Evolutionary conservation across 2,329 filamentous ascomycete genomes (phyloP), one percentile per base, ranked within the genome.

Genomic region (Sclerotinia glacialis): DNA sequence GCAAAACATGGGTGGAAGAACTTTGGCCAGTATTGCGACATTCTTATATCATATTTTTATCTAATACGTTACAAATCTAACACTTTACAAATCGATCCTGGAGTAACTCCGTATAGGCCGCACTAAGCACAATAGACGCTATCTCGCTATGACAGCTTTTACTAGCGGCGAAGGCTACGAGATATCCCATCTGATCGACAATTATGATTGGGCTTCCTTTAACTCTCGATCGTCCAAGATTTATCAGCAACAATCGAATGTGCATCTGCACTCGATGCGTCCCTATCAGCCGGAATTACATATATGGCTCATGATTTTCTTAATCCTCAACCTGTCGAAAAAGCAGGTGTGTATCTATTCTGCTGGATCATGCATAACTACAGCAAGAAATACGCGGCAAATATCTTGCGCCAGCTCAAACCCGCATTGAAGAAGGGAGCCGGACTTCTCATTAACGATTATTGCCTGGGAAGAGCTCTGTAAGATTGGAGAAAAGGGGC

Each of bases 291-390:
- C 21, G 74, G 82, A 18, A 78, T 85, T 50, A 73, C 72, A 23
- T 76, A 84, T 67, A 70, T 73, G 61, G 68, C 67, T 3, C 85
- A 89, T 72, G 82, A 87, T 71, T 86, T 89, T 73, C 86, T 87
- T 73, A 78, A 78, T 7, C 80, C 82, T 61, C 86, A 89, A 74
- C 79, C 81, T 0, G 78, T 84, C 18, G 77, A 81, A 58, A 80
- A 74, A 4, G 86, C 84, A 0, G 85, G 86, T 71, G 78, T 86
- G 23, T 88, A 87, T 76, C 80, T 83, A 71, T 82, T 87, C 75
- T 82, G 84, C 58, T 83, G 82, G 80, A 86, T 88, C 69, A 75
- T 89, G 9, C 85, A 89, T 73, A 86, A 88, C 76, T 86, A 85
- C 77, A 82, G 84, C 0, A 85, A 85, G 18, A 79, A 80, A 3